Percentiles rank a stretch among this genome's conserved stretches.
These are phyloP conservation scores for Serpula lacrymans DNA, from an alignment of 768 basidiomycete species.

Conservation along the genomic window DNA sequence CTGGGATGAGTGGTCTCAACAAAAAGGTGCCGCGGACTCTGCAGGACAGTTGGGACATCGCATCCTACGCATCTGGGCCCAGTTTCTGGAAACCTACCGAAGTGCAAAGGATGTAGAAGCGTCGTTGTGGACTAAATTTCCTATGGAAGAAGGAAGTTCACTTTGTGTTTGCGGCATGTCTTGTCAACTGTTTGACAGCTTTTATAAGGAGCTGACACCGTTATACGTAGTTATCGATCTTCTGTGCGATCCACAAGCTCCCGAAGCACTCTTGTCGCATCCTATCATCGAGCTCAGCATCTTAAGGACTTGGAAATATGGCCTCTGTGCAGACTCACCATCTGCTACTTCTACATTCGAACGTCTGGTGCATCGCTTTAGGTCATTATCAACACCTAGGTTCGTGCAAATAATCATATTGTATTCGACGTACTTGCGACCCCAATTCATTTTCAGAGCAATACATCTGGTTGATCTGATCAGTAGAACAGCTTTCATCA, in stretches of 20 bases:
- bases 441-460: conserved; percentile 27
- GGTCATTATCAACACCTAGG: conserved; percentile 45
- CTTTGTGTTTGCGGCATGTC: conserved; percentile 29
- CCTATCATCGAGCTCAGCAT: conserved; percentile 39
- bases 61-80: conserved; percentile 35
- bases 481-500: conserved; percentile 38
- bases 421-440: too few relatives aligned
- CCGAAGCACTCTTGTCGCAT: conserved; percentile 37
- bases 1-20: conserved; percentile 43
- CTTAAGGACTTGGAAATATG: conserved; percentile 37
- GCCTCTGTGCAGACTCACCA: conserved; percentile 13
- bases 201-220: not conserved
- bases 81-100: conserved; percentile 40
- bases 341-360: conserved; percentile 4
- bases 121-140: conserved; percentile 47
- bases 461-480: conserved; percentile 42
- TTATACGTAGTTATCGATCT: conserved; percentile 40
- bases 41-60: conserved; percentile 31
- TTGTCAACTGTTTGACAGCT: not conserved
- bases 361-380: conserved; percentile 24
- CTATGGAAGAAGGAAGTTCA: conserved; percentile 22
- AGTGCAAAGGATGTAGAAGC: conserved; percentile 41
- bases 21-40: conserved; percentile 19
- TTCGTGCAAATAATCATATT: conserved; percentile 19
- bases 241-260: conserved; percentile 27